Percentiles rank a stretch among this genome's conserved stretches.
These are phyloP conservation scores for Lolium multiflorum DNA, from an alignment of 176 grass and related monocot genomes.

Conservation along the genomic window DNA sequence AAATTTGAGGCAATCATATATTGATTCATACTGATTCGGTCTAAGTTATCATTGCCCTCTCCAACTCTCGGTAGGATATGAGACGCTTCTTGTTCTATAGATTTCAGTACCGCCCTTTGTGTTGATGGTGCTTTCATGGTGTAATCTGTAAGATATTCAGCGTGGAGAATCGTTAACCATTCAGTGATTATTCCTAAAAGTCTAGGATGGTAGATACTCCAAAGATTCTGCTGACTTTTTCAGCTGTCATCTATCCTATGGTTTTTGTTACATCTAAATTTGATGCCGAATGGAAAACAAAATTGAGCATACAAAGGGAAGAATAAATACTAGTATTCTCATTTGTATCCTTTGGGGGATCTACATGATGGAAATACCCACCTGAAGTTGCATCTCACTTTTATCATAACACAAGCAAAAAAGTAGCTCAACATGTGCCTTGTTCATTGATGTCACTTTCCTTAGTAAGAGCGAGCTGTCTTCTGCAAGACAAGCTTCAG, in stretches of 20 bases:
- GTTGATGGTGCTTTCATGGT: slow-evolving; percentile 13
- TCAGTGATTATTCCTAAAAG: slow-evolving; percentile 23
- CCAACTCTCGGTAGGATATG: slow-evolving; percentile 12
- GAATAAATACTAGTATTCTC: background rate
- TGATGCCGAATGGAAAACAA: slow-evolving; percentile 15
- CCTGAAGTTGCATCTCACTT: background rate
- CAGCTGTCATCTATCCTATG: background rate
- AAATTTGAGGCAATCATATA: background rate
- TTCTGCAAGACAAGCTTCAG: slow-evolving; percentile 48
- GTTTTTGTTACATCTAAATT: slow-evolving; percentile 31
- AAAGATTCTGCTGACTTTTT: slow-evolving; percentile 32
- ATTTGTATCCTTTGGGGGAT: background rate
- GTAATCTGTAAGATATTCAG: background rate
- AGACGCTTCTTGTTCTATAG: background rate
- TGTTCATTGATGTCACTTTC: slow-evolving; percentile 39
- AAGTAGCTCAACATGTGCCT: slow-evolving; percentile 26
- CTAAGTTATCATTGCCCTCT: background rate
- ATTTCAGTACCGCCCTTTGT: slow-evolving; percentile 1
- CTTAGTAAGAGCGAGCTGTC: slow-evolving; percentile 34
- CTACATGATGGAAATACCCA: background rate
- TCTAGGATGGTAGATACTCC: slow-evolving; percentile 6
- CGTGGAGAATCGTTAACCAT: background rate
- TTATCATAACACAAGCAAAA: background rate
- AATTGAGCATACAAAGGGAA: background rate
- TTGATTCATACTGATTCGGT: background rate